Evolutionary conservation across 371 early-diverging fungal genomes (phyloP).

Genomic region (Choanephora cucurbitarum): DNA sequence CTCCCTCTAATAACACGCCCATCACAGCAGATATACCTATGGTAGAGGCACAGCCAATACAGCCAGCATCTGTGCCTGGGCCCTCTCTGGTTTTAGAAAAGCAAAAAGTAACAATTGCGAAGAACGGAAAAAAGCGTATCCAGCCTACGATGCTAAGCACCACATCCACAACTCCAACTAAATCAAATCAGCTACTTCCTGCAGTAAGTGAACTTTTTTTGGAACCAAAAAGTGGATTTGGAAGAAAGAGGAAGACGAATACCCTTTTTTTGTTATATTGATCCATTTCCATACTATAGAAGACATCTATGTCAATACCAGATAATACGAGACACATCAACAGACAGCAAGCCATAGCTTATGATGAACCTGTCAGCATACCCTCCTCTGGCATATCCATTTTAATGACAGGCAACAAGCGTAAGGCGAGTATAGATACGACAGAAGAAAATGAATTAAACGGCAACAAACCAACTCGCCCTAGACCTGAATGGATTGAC

Average conservation of each 20-base stretch:
- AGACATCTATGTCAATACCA: too few relatives aligned
- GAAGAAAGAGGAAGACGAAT: not conserved
- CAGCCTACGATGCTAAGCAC: constrained; percentile 65
- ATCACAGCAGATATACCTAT: constrained; percentile 6
- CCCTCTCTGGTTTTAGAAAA: constrained; percentile 15
- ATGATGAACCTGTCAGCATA: constrained; percentile 21
- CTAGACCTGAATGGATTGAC: constrained; percentile 40
- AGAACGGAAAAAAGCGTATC: constrained; percentile 81
- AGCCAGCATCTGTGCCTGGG: constrained; percentile 2
- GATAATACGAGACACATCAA: too few relatives aligned
- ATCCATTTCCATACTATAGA: too few relatives aligned
- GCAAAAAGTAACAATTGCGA: constrained; percentile 69
- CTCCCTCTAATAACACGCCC: not conserved
- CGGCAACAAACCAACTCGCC: constrained; percentile 12
- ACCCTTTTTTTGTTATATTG: not conserved
- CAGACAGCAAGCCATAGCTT: constrained; percentile 1
- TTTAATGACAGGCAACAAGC: constrained; percentile 51
- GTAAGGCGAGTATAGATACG: constrained; percentile 24
- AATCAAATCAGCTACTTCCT: too few relatives aligned
- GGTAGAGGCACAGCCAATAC: constrained; percentile 5
- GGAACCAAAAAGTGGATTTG: too few relatives aligned
- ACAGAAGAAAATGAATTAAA: constrained; percentile 21
- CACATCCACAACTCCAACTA: not conserved
- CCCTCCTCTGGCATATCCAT: constrained; percentile 45
- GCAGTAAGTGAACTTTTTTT: too few relatives aligned